Evolutionary conservation across 495 filamentous ascomycete species (phyloP).

Genomic region (Lasiosphaeria ovina): DNA sequence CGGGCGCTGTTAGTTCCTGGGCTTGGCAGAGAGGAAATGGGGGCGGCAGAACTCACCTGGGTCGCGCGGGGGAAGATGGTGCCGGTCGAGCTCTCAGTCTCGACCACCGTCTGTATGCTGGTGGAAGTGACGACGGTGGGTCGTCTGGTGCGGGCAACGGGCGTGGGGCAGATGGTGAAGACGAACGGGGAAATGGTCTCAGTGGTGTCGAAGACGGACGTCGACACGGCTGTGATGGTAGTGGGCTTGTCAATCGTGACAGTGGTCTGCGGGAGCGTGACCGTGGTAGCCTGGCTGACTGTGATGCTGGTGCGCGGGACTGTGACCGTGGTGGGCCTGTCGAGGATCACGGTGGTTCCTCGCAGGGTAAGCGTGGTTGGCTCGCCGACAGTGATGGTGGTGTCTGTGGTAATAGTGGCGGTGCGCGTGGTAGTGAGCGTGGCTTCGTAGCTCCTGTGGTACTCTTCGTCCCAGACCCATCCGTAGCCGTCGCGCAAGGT

Average conservation of each 20-base stretch:
- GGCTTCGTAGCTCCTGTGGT: constrained; percentile 3
- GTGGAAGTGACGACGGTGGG: constrained; percentile 7
- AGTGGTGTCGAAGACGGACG: constrained; percentile 7
- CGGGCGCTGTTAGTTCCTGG: neutral
- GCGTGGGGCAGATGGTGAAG: constrained; percentile 13
- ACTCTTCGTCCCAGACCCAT: constrained; percentile 6
- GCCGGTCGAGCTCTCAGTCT: constrained; percentile 2
- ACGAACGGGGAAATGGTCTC: constrained; percentile 6
- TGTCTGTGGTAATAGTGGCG: constrained; percentile 2
- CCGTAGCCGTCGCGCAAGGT: constrained; percentile 4
- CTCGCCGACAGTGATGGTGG: neutral
- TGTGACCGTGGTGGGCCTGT: neutral
- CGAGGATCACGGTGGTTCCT: neutral
- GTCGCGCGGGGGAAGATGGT: constrained; percentile 1
- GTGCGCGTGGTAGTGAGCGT: neutral
- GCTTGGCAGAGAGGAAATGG: neutral
- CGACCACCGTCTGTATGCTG: constrained; percentile 7
- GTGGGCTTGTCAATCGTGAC: neutral
- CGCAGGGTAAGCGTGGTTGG: neutral
- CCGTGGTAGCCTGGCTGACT: neutral
- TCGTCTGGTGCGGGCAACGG: neutral
- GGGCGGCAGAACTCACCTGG: neutral
- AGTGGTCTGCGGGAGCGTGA: neutral
- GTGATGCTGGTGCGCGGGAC: neutral
- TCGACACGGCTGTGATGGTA: constrained; percentile 9